These are phyloP conservation scores for Fusarium globosum DNA, from an alignment of 2,329 filamentous ascomycete genomes.

Conservation along the genomic window DNA sequence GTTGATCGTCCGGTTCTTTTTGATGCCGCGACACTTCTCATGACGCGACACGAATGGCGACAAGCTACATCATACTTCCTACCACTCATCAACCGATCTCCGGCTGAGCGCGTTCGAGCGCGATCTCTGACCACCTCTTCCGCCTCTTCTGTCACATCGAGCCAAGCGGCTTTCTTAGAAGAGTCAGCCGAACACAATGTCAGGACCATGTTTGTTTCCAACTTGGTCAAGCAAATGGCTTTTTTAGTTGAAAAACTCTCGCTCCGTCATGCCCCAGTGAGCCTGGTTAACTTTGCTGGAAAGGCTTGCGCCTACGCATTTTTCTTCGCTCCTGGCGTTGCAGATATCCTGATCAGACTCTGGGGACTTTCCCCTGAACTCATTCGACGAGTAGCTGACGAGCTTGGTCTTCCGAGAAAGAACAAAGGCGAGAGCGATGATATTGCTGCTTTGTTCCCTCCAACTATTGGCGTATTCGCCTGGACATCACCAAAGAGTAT, in stretches of 20 bases:
- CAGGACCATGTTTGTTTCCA: constrained; percentile 85
- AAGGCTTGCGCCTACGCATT: constrained; percentile 94
- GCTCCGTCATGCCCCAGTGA: constrained; percentile 72
- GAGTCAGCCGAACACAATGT: constrained; percentile 89
- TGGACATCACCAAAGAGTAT: constrained; percentile 65
- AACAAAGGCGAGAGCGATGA: constrained; percentile 69
- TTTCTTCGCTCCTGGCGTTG: constrained; percentile 88
- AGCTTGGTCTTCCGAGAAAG: constrained; percentile 72
- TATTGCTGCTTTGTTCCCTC: constrained; percentile 77
- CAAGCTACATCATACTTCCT: constrained; percentile 75
- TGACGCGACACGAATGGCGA: constrained; percentile 91
- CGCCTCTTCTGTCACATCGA: constrained; percentile 74
- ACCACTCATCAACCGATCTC: constrained; percentile 67
- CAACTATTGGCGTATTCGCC: constrained; percentile 66
- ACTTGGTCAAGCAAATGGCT: constrained; percentile 83
- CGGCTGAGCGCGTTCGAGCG: constrained; percentile 57
- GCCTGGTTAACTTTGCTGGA: constrained; percentile 85
- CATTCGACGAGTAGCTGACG: constrained; percentile 77
- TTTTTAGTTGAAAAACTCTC: constrained; percentile 93
- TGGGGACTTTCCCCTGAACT: constrained; percentile 79
- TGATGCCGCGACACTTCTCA: constrained; percentile 82
- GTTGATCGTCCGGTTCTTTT: constrained; percentile 85
- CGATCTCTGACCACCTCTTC: constrained; percentile 63
- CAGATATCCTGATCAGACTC: constrained; percentile 83
- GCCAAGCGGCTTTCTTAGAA: constrained; percentile 64